These are phyloP conservation scores for Linderina pennispora DNA, from an alignment of 192 early-diverging fungal genomes.

Conservation along the genomic window DNA sequence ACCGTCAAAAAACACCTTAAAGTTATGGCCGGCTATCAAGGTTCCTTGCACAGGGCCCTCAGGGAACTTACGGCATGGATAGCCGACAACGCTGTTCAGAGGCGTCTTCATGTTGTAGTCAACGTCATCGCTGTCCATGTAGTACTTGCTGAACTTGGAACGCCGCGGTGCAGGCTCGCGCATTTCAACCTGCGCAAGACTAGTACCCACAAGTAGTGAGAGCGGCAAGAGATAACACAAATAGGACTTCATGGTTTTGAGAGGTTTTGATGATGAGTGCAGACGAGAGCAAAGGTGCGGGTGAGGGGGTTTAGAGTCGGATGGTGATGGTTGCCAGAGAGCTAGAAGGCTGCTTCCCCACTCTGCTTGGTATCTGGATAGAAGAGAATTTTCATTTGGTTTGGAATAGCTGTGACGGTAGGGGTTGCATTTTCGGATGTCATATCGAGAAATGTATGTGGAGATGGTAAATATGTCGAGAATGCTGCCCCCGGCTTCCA, in stretches of 20 bases:
- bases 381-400: no score
- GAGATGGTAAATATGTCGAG: no score
- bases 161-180: constrained; percentile 37
- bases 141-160: constrained; percentile 37
- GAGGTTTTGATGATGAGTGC: neutral
- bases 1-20: constrained; percentile 48
- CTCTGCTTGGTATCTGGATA: no score
- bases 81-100: constrained; percentile 26
- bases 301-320: neutral
- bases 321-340: no score
- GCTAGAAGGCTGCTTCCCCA: no score
- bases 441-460: no score
- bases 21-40: constrained; percentile 42
- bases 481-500: no score
- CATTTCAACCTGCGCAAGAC: constrained; percentile 38
- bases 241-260: no score
- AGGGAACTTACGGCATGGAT: constrained; percentile 24
- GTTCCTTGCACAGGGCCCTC: constrained; percentile 25
- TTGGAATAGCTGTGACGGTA: no score
- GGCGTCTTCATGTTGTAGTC: constrained; percentile 46
- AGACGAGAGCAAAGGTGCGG: neutral
- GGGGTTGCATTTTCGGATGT: no score
- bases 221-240: neutral
- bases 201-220: neutral
- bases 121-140: constrained; percentile 30